These are phyloP conservation scores for Thermomyces lanuginosus DNA, from an alignment of 2,329 filamentous ascomycete species.

Conservation along the genomic window DNA sequence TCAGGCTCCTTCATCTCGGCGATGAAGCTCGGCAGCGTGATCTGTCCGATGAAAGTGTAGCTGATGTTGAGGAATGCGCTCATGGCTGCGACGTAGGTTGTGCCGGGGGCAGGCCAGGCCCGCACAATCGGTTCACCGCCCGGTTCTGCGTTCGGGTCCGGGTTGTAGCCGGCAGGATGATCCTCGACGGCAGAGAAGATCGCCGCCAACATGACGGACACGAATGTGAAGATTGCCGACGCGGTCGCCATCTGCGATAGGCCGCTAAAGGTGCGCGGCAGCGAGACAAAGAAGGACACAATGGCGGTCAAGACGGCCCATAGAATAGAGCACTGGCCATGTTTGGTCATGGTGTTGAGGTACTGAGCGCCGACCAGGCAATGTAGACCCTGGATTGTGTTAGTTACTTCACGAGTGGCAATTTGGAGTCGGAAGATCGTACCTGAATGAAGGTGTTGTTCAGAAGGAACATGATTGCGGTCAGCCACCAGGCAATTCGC, in stretches of 20 bases:
- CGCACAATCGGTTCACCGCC: conserved; percentile 51
- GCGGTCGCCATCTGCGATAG: conserved; percentile 63
- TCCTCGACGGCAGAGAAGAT: conserved; percentile 64
- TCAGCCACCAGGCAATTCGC: conserved; percentile 51
- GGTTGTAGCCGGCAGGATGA: conserved; percentile 53
- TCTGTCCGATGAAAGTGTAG: conserved; percentile 93
- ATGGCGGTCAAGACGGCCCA: conserved; percentile 61
- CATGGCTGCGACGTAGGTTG: conserved; percentile 67
- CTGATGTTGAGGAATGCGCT: conserved; percentile 88
- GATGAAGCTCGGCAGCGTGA: conserved; percentile 86
- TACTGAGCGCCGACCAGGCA: conserved; percentile 74
- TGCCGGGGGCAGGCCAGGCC: conserved; percentile 49
- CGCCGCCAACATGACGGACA: conserved; percentile 70
- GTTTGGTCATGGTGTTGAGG: conserved; percentile 69
- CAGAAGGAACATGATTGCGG: conserved; percentile 73
- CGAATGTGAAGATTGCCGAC: conserved; percentile 75
- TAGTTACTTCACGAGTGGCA: conserved; percentile 1
- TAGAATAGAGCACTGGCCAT: conserved; percentile 58
- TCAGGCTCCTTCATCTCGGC: conserved; percentile 71
- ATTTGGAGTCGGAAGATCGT: conserved; percentile 4
- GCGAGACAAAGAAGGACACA: conserved; percentile 60
- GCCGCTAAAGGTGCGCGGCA: conserved; percentile 70
- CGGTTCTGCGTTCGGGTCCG: conserved; percentile 22
- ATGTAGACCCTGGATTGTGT: conserved; percentile 47
- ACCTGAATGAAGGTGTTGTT: conserved; percentile 88